Base-by-base conservation (phyloP, 1,284 basidiomycete genomes). In the Ustilago xerochloae region DNA sequence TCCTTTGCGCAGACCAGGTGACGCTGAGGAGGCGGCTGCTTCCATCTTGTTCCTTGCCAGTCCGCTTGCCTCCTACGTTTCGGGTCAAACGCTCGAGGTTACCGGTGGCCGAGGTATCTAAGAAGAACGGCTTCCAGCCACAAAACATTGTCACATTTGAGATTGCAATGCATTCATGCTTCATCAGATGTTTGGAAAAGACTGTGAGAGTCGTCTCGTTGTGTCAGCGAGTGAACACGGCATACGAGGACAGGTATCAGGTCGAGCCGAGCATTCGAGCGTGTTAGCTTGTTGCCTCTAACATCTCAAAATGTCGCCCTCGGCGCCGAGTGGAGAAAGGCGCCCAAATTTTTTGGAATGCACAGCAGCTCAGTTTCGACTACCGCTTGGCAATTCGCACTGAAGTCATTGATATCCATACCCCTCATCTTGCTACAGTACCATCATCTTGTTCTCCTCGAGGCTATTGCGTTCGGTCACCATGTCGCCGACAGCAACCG, bases 21-120 rank as follows among this genome's bases (percentile, higher is more conserved):
- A 87, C 6, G 85, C 91, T 0, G 92, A 93, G 54, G 92, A 94
- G 84, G 92, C 91, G 8, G 92, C 91, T 4, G 88, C 88, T 43
- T 78, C 81, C 4, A 79, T 84, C 43, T 51, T 77, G 28, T 81
- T 77, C 71, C 68, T 79, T 20, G 90, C 89, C 1, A 91, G 91
- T 16, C 91, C 91, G 4, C 86, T 94, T 24, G 90, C 92, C 6
- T 89, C 90, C 6, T 94, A 91, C 81, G 90, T 94, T 53, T 89
- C 88, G 39, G 92, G 92, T 16, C 92, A 93, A 84, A 92, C 91
- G 16, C 87, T 94, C 24, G 80, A 81, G 62, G 80, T 81, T 38
- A 81, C 80, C 33, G 80, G 80, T 45, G 78, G 80, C 24, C 70
- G 79, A 15, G 75, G 75, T 53, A 80, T 80, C 55, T 81, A 18